phyloP scores from a whole-genome alignment of 768 basidiomycete genomes.

The Boletales sp. region DNA sequence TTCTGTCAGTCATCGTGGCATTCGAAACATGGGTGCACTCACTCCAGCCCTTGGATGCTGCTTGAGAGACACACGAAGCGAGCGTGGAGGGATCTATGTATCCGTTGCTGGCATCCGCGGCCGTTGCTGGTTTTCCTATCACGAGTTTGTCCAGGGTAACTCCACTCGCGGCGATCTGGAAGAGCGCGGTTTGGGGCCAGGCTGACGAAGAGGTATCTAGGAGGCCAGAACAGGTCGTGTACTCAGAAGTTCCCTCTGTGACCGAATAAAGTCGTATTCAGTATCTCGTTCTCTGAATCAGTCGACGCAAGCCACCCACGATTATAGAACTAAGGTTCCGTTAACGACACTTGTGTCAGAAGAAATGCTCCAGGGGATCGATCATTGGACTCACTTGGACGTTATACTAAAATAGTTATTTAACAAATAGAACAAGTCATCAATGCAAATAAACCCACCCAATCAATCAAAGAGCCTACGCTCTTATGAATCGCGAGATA shows the following conservation, averaged over 20 bases:
- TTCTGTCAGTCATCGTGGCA: not conserved
- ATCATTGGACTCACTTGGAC: conserved; percentile 32
- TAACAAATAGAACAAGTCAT: not conserved
- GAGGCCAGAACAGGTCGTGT: conserved; percentile 37
- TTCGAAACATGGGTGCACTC: conserved; percentile 24
- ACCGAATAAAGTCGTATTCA: not conserved
- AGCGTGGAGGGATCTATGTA: conserved; percentile 55
- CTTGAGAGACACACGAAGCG: conserved; percentile 58
- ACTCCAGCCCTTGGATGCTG: conserved; percentile 65
- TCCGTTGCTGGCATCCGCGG: conserved; percentile 50
- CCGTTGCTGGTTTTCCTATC: conserved; percentile 67
- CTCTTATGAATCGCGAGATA: conserved; percentile 33
- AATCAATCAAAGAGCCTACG: conserved; percentile 44
- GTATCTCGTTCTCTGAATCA: not conserved
- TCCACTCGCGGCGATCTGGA: conserved; percentile 50
- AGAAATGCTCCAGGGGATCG: not conserved
- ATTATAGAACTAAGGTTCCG: conserved; percentile 22
- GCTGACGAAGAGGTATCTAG: conserved; percentile 36
- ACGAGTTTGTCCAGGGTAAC: conserved; percentile 62
- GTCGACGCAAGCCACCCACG: conserved; percentile 11
- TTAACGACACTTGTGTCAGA: not conserved
- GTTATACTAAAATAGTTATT: conserved; percentile 21
- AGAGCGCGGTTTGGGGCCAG: conserved; percentile 44
- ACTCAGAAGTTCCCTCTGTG: conserved; percentile 36
- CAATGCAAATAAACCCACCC: conserved; percentile 26